Base-by-base conservation (phyloP, 768 basidiomycete genomes). In the Suillus fuscotomentosus region DNA sequence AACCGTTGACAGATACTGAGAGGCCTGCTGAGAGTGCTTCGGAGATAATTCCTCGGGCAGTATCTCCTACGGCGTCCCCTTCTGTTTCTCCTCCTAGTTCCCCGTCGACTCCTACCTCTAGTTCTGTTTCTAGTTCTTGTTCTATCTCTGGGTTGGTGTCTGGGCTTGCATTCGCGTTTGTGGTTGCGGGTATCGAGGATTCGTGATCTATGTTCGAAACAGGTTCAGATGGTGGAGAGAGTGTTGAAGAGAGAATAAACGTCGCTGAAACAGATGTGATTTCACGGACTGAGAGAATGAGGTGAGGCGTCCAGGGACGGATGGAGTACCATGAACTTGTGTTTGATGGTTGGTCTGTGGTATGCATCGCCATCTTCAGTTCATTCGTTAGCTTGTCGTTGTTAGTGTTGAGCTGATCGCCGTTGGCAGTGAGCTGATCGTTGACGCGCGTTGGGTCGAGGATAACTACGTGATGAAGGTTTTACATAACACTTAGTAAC, bases 221-320 rank as follows among this genome's bases (percentile, higher is more conserved):
- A 63, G 82, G 70, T 8, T 71, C 73, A 31, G 66, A 65, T 14
- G 63, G 67, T 42, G 66, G 51, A 61, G 60, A 22, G 39, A 83
- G 73, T 4, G 79, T 77, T 10, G 88, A 86, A 0, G 86, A 86
- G 27, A 94, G 82, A 65, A 89, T 83, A 71, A 94, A 93, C 0
- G 91, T 93, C 10, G 86, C 91, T 11, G 75, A 75, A 41, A 94
- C 92, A 0, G 92, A 94, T 27, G 93, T 92, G 60, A 94, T 88
- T 79, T 94, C 92, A 50, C 86, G 83, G 48, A 93, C 89, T 14
- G 83, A 77, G 15, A 94, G 84, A 1, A 85, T 82, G n/a, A 94
- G 79, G 39, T 86, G 86, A 43, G 88, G 88, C 5, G 83, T 81
- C 88, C 90, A 93, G 8, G 91, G 92, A 15, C 91, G 84, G 68